Evolutionary conservation across 345 rosid species (phyloP), one percentile per base, ranked within the genome.

Genomic region (Combretum micranthum): DNA sequence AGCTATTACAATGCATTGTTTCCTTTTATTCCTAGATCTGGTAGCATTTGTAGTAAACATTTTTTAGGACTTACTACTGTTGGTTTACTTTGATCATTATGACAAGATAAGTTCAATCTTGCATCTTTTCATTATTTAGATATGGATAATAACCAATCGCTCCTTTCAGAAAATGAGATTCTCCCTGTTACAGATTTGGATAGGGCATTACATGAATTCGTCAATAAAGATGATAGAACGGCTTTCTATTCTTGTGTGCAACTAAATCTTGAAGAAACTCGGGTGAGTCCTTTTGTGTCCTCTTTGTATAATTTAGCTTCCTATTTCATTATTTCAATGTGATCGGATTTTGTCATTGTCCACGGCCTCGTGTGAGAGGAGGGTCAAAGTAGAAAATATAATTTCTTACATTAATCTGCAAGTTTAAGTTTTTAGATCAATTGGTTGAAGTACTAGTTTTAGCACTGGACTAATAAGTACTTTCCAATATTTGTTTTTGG

Each of bases 101-200:
- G 22, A 25, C 21, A 25, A 20, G n/a, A 20, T 39, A 44, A 39
- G 11, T 16, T 39, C 49, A 57, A 21, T 57, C 37, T 57, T 39
- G 16, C 19, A 22, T 14, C 46, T 12, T 46, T 9, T 15, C 14
- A 21, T 15, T 20, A 26, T 23, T 17, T 8, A 21, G 2, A 23
- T 47, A 19, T 55, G 39, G 39, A 11, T 55, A 16, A 55, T 55
- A 43, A 25, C 17, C 1, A 15, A 25, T 54, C 25, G 5, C 50
- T 32, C 70, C 58, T 45, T 62, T 79, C 88, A 92, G 98, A 93
- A 89, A 79, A 93, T 93, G 99, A 89, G 82, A 76, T 89, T 70
- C 95, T 89, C 72, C 96, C 99, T 1, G 97, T 93, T 78, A 87
- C 77, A 57, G 99, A 93, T 72, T 78, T 93, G 80, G 97, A 85